Evolutionary conservation across 495 filamentous ascomycete genomes (phyloP).

Genomic region (Aspergillus olivimuriae): DNA sequence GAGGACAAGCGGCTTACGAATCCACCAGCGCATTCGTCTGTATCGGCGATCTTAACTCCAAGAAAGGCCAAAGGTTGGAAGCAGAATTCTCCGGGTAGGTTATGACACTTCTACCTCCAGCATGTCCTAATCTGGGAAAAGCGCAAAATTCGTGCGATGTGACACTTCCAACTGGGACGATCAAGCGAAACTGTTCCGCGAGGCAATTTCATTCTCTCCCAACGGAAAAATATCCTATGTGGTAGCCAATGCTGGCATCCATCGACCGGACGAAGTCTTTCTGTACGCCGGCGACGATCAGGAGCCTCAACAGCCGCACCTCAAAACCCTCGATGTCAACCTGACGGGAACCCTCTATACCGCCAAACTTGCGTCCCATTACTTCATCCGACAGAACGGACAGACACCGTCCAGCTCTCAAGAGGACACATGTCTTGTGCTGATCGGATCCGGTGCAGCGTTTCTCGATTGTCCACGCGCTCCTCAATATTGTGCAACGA

Average conservation of each 20-base stretch:
- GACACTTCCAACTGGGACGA: constrained; percentile 20
- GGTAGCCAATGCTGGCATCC: constrained; percentile 41
- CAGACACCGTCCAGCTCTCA: constrained; percentile 4
- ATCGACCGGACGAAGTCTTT: constrained; percentile 36
- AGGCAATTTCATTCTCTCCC: constrained; percentile 23
- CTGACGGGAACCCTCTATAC: constrained; percentile 35
- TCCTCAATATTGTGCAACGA: constrained; percentile 20
- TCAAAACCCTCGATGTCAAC: constrained; percentile 37
- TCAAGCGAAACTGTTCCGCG: constrained; percentile 32
- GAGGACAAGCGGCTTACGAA: background rate
- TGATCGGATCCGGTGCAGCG: constrained; percentile 24
- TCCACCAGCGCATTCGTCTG: constrained; percentile 7
- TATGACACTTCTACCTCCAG: background rate
- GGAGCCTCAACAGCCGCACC: constrained; percentile 27
- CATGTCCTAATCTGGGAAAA: background rate
- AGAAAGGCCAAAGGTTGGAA: constrained; percentile 9
- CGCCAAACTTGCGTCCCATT: constrained; percentile 36
- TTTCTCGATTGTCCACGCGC: constrained; percentile 19
- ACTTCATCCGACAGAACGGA: constrained; percentile 25
- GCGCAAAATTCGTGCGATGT: constrained; percentile 12
- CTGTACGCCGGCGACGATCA: constrained; percentile 14
- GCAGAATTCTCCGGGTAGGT: constrained; percentile 8
- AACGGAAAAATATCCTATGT: constrained; percentile 35
- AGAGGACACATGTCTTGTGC: constrained; percentile 17
- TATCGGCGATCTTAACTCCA: constrained; percentile 10